phyloP scores from a whole-genome alignment of 2,329 filamentous ascomycete genomes.

The Aureobasidium mangrovei region DNA sequence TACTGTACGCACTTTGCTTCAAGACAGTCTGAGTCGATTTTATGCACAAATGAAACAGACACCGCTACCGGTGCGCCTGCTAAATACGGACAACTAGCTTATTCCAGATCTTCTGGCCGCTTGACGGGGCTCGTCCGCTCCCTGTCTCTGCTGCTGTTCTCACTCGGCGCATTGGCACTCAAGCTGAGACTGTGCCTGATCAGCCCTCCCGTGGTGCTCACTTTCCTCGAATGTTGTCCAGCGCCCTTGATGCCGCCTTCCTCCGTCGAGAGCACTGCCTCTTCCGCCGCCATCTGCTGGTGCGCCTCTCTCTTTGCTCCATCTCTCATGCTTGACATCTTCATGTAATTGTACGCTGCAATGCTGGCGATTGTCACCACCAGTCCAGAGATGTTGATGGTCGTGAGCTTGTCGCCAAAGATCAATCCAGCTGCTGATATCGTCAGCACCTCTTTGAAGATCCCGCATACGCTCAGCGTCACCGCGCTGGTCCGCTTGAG shows the following conservation, averaged over 20 bases:
- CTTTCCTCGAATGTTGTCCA: constrained; percentile 15
- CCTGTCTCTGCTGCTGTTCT: constrained; percentile 17
- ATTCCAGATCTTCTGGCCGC: constrained; percentile 38
- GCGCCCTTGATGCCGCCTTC: constrained; percentile 14
- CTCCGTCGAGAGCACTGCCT: constrained; percentile 24
- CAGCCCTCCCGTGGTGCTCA: constrained; percentile 25
- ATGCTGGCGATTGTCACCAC: constrained; percentile 86
- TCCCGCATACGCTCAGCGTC: constrained; percentile 90
- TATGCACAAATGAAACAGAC: background rate
- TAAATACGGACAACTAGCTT: constrained; percentile 9
- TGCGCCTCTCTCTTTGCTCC: constrained; percentile 53
- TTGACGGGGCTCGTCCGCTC: constrained; percentile 34
- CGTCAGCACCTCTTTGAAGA: constrained; percentile 98
- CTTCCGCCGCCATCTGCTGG: constrained; percentile 30
- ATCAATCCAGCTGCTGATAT: constrained; percentile 80
- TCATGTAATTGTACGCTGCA: constrained; percentile 85
- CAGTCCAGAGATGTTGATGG: constrained; percentile 79
- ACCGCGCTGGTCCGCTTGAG: constrained; percentile 93
- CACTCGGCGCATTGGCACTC: constrained; percentile 20
- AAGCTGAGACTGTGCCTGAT: constrained; percentile 32
- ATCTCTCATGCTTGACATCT: constrained; percentile 77
- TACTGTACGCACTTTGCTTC: no score
- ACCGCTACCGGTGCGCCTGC: background rate
- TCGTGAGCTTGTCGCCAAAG: constrained; percentile 79
- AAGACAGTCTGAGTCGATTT: no score